Evolutionary conservation across 331 rosid species (phyloP).

Genomic region (Cydonia oblonga): DNA sequence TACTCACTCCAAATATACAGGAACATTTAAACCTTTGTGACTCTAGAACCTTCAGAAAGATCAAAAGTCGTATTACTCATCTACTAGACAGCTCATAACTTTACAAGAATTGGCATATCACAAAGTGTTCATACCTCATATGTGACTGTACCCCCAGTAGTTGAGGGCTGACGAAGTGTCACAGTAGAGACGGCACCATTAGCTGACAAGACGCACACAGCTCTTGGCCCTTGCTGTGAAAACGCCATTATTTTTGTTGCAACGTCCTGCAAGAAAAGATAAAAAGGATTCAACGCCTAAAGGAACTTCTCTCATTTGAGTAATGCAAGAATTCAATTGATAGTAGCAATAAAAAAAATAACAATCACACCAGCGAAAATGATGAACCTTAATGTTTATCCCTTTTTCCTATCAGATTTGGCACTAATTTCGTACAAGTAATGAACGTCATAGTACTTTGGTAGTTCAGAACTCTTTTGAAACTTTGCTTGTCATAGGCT

Average conservation of each 20-base stretch:
- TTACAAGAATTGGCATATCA: neutral
- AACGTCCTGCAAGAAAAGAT: conserved; percentile 48
- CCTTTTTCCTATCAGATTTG: neutral
- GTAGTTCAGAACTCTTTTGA: neutral
- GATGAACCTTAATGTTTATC: neutral
- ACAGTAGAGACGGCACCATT: conserved; percentile 87
- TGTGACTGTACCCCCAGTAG: conserved; percentile 86
- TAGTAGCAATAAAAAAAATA: neutral
- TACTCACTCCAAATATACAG: neutral
- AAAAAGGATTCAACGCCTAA: neutral
- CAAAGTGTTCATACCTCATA: conserved; percentile 50
- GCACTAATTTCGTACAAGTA: neutral
- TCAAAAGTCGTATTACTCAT: neutral
- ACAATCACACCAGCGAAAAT: neutral
- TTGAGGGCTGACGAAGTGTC: conserved; percentile 82
- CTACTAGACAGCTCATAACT: neutral
- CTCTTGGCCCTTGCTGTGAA: conserved; percentile 92
- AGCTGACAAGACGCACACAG: conserved; percentile 78
- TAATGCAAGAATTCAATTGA: neutral
- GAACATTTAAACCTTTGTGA: neutral
- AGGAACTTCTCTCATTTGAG: neutral
- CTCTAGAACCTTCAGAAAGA: neutral
- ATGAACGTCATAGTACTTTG: neutral
- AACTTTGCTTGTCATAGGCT: conserved; percentile 1
- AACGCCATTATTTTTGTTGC: conserved; percentile 81